A percentile compares a stretch with the other conserved stretches of the same genome.
phyloP scores from a whole-genome alignment of 257 asterid species.

The Salvia hispanica region DNA sequence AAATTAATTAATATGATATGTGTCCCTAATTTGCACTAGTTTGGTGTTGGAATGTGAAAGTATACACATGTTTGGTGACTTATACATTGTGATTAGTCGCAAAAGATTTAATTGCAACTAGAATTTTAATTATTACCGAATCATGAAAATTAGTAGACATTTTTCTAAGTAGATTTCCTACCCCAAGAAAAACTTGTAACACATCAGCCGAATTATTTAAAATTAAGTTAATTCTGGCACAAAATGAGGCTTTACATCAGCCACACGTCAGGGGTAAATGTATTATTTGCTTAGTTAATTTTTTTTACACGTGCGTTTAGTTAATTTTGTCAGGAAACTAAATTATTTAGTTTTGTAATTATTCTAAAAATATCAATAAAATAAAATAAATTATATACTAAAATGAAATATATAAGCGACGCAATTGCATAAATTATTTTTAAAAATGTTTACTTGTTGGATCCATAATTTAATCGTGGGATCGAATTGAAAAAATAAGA shows the following conservation, averaged over 20 bases:
- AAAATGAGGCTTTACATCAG: not conserved
- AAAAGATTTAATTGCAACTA: not conserved
- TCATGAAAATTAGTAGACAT: not conserved
- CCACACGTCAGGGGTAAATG: slow-evolving; percentile 1
- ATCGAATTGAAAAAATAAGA: too few relatives aligned
- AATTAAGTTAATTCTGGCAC: not conserved
- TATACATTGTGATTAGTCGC: not conserved
- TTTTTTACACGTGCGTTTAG: too few relatives aligned
- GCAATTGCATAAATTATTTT: too few relatives aligned
- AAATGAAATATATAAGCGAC: too few relatives aligned
- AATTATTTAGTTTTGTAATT: too few relatives aligned
- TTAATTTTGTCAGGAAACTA: too few relatives aligned
- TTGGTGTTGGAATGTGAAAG: slow-evolving; percentile 6
- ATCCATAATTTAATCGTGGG: too few relatives aligned
- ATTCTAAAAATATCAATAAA: too few relatives aligned
- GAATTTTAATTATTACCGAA: not conserved
- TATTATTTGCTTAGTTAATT: not conserved
- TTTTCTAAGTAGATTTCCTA: slow-evolving; percentile 26
- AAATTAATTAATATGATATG: not conserved
- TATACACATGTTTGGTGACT: slow-evolving; percentile 13
- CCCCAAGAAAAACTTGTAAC: not conserved
- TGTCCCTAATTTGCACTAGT: not conserved
- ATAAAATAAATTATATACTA: too few relatives aligned
- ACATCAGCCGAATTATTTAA: not conserved
- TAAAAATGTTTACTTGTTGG: too few relatives aligned